A percentile compares a stretch with the other conserved stretches of the same genome.
These are phyloP conservation scores for Letharia columbiana DNA, from an alignment of 495 filamentous ascomycete species.

Conservation along the genomic window DNA sequence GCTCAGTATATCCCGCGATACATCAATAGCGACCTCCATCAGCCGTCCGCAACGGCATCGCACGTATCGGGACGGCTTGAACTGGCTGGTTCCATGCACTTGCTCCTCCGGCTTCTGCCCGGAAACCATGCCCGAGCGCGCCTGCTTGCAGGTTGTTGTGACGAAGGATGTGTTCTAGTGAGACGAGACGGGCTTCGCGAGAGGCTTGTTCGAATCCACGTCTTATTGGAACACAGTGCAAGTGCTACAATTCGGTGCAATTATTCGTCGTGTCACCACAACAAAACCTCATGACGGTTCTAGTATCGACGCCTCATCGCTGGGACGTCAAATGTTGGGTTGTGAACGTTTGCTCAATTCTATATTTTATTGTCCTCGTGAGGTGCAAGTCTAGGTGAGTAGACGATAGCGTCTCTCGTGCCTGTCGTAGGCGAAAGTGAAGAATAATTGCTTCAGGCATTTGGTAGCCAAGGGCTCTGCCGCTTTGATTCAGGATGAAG, in stretches of 20 bases:
- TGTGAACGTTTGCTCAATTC: background rate
- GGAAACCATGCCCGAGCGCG: background rate
- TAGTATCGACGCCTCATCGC: background rate
- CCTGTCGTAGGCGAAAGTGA: background rate
- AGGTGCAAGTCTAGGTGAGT: background rate
- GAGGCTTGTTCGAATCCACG: background rate
- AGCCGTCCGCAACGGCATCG: slow-evolving; percentile 19
- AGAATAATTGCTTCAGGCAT: background rate
- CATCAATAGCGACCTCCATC: slow-evolving; percentile 31
- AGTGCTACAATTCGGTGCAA: background rate
- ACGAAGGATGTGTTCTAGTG: slow-evolving; percentile 3
- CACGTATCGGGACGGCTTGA: slow-evolving; percentile 18
- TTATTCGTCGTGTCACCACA: background rate
- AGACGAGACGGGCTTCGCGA: background rate
- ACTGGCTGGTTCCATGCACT: slow-evolving; percentile 1
- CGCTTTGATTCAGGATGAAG: background rate
- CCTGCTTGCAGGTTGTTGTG: slow-evolving; percentile 10
- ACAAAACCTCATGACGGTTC: background rate
- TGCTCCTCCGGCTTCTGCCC: background rate
- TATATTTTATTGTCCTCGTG: background rate
- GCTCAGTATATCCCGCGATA: slow-evolving; percentile 55
- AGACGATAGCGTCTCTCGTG: background rate
- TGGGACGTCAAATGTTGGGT: background rate
- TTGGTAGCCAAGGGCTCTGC: background rate
- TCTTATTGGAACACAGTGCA: background rate